Conservation (phyloP, 768 basidiomycete genomes). For the Coprinopsis marcescibilis region DNA sequence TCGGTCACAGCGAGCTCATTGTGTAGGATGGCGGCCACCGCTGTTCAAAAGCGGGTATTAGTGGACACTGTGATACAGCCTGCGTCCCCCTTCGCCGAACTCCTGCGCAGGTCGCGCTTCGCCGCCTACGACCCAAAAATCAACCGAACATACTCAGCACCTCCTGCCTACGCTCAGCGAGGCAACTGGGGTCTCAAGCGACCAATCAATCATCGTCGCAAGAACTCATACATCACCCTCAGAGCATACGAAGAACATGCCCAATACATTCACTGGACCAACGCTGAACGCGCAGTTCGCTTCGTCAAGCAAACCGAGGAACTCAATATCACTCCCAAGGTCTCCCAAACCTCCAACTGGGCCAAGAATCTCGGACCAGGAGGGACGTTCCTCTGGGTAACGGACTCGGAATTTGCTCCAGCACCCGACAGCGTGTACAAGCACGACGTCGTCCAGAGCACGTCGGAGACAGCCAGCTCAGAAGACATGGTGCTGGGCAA, state of each 20-base stretch:
- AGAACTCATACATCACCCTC: slow-evolving; percentile 60
- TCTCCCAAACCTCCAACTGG: slow-evolving; percentile 29
- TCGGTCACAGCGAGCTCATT: background rate
- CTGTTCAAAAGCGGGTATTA: slow-evolving; percentile 16
- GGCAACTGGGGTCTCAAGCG: slow-evolving; percentile 88
- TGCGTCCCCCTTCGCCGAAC: slow-evolving; percentile 66
- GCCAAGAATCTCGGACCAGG: slow-evolving; percentile 31
- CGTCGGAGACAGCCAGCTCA: slow-evolving; percentile 5
- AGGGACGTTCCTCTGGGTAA: slow-evolving; percentile 19
- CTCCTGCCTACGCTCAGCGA: slow-evolving; percentile 62
- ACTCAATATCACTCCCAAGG: slow-evolving; percentile 38
- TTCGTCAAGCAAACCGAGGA: slow-evolving; percentile 67
- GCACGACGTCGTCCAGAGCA: background rate
- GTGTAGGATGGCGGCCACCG: slow-evolving; percentile 18
- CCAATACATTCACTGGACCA: slow-evolving; percentile 74
- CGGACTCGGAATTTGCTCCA: slow-evolving; percentile 43
- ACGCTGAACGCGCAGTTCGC: slow-evolving; percentile 57
- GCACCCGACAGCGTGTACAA: slow-evolving; percentile 10
- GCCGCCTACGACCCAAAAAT: slow-evolving; percentile 73
- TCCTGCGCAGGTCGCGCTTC: slow-evolving; percentile 80
- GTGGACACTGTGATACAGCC: slow-evolving; percentile 24
- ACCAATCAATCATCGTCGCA: slow-evolving; percentile 61
- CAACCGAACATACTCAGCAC: slow-evolving; percentile 70
- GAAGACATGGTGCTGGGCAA: slow-evolving; percentile 8
- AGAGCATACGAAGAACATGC: slow-evolving; percentile 64